Evolutionary conservation across 305 asterid species (phyloP).

Genomic region (Striga hermonthica): DNA sequence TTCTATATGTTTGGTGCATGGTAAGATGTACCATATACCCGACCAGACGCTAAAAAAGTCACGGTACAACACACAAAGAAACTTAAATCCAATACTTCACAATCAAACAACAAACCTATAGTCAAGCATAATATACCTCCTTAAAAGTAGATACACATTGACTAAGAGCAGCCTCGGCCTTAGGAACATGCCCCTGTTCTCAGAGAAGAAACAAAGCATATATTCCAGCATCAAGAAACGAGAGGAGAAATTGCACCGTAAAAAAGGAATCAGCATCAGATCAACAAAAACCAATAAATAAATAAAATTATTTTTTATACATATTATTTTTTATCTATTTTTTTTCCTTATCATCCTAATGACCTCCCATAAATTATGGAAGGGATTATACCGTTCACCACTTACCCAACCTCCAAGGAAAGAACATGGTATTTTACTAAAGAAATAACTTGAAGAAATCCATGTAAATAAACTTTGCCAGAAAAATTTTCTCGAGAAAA

Average conservation of each 20-base stretch:
- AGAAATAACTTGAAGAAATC: too few species aligned
- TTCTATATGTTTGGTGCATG: too few species aligned
- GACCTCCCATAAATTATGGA: too few species aligned
- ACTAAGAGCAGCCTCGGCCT: constrained; percentile 50
- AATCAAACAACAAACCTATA: background rate
- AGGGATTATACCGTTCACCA: too few species aligned
- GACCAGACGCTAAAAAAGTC: background rate
- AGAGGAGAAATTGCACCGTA: background rate
- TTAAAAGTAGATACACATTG: constrained; percentile 67
- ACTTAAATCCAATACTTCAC: background rate
- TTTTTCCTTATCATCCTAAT: too few species aligned
- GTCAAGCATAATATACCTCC: constrained; percentile 47
- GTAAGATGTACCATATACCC: background rate
- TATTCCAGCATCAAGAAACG: constrained; percentile 15
- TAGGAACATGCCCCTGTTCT: constrained; percentile 40
- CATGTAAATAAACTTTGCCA: too few species aligned
- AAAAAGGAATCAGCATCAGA: background rate
- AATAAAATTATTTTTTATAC: too few species aligned
- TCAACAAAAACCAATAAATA: constrained; percentile 13
- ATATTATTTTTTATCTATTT: too few species aligned
- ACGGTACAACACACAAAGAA: background rate
- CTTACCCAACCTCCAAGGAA: too few species aligned
- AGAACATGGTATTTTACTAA: too few species aligned
- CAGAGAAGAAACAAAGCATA: constrained; percentile 19
- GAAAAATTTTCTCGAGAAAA: too few species aligned